A percentile compares a stretch with the other conserved stretches of the same genome.
phyloP scores from a whole-genome alignment of 2,329 filamentous ascomycete genomes.

The Falciphora oryzae region DNA sequence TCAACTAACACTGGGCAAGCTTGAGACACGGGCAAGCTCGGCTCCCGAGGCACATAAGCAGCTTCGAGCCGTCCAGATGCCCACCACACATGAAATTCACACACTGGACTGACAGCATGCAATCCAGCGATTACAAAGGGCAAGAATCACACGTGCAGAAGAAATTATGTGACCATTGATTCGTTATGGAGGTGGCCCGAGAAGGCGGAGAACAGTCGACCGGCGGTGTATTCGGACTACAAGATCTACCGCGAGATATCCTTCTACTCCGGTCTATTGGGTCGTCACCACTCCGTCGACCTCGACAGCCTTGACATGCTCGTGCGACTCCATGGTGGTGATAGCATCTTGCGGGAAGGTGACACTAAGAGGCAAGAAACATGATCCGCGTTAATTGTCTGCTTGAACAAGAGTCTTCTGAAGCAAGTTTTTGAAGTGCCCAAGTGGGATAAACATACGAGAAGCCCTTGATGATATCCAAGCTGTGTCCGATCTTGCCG shows the following conservation, averaged over 20 bases:
- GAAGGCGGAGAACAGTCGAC: not conserved
- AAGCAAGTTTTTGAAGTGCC: not conserved
- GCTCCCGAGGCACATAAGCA: no score
- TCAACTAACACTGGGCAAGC: not conserved
- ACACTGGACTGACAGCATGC: not conserved
- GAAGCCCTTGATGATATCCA: constrained; percentile 85
- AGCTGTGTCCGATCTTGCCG: constrained; percentile 79
- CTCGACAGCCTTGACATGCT: constrained; percentile 72
- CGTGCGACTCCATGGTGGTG: constrained; percentile 58
- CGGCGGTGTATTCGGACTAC: not conserved
- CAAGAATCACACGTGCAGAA: not conserved
- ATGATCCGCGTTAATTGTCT: constrained; percentile 11
- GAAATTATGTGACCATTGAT: not conserved
- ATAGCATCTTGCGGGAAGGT: constrained; percentile 64
- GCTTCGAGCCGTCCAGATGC: no score
- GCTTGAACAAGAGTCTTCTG: not conserved
- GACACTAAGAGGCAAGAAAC: constrained; percentile 48
- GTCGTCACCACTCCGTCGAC: constrained; percentile 63
- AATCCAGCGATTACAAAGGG: not conserved
- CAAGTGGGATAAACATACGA: constrained; percentile 55
- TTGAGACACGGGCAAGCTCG: not conserved
- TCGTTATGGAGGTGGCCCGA: not conserved
- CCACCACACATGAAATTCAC: not conserved
- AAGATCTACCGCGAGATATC: not conserved
- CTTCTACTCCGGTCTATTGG: constrained; percentile 48